A percentile compares a stretch with the other conserved stretches of the same genome.
These are phyloP conservation scores for Capsicum baccatum DNA, from an alignment of 257 asterid genomes.

Conservation along the genomic window DNA sequence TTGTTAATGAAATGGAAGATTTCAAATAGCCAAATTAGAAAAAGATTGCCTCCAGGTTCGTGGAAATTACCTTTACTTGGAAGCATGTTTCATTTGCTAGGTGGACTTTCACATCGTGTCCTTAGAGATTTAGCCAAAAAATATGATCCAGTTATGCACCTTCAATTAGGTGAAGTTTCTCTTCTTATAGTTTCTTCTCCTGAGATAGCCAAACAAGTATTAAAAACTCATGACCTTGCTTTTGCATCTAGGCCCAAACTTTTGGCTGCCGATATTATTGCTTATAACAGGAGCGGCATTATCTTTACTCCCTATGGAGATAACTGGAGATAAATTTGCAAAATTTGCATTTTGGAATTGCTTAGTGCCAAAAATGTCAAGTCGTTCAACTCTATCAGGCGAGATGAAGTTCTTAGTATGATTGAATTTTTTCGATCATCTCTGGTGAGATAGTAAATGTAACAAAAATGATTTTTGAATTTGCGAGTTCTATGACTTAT, in stretches of 20 bases:
- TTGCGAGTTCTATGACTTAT: background rate
- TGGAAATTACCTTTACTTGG: constrained; percentile 6
- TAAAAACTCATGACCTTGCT: background rate
- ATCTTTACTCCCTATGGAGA: background rate
- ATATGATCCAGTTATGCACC: background rate
- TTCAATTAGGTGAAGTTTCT: constrained; percentile 12
- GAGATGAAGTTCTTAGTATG: background rate
- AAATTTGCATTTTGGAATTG: background rate
- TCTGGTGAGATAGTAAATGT: background rate
- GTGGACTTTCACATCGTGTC: background rate
- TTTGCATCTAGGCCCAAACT: background rate
- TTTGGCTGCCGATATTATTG: background rate
- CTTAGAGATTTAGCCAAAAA: background rate
- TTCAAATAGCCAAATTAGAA: background rate
- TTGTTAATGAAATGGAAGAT: background rate
- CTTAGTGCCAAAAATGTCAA: background rate
- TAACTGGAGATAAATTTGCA: background rate
- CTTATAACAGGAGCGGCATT: background rate
- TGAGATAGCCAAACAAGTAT: background rate
- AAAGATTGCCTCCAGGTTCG: background rate
- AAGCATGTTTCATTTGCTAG: background rate
- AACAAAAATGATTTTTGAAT: background rate
- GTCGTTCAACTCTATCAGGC: background rate
- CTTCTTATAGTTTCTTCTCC: background rate
- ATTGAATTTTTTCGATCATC: background rate